These are phyloP conservation scores for Saposhnikovia divaricata DNA, from an alignment of 129 eudicot genomes.

Conservation along the genomic window DNA sequence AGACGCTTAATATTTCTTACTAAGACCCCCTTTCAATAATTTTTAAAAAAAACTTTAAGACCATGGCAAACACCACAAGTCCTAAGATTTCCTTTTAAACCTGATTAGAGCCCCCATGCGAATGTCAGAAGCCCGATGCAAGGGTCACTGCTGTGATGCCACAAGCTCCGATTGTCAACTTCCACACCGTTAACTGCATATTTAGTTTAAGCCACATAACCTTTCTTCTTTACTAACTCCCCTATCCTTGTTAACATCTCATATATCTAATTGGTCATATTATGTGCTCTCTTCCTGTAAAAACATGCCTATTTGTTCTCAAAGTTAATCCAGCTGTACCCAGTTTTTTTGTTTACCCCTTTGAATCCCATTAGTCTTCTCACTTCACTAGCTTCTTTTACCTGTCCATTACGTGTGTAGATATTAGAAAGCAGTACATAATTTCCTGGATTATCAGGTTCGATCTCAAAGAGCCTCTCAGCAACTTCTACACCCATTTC, in stretches of 20 bases:
- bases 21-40: not conserved
- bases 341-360: not conserved
- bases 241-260: not conserved
- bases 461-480: conserved; percentile 34
- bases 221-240: not conserved
- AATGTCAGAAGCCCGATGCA: not conserved
- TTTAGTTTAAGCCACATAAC: not conserved
- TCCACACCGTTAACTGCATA: not conserved
- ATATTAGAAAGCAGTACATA: conserved; percentile 33
- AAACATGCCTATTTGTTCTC: not conserved
- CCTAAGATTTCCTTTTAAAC: not conserved
- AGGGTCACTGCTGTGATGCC: not conserved
- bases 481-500: conserved; percentile 37
- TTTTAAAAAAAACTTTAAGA: not conserved
- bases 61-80: not conserved
- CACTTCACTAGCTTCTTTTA: conserved; percentile 2
- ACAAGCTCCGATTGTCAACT: not conserved
- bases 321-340: conserved; percentile 4
- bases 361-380: conserved; percentile 3
- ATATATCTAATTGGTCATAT: not conserved
- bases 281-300: not conserved
- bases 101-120: not conserved
- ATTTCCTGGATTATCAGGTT: conserved; percentile 43
- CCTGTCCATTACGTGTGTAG: conserved; percentile 18
- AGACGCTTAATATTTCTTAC: not conserved